Conservation (phyloP, 257 asterid genomes). For the Gentiana macrophylla region DNA sequence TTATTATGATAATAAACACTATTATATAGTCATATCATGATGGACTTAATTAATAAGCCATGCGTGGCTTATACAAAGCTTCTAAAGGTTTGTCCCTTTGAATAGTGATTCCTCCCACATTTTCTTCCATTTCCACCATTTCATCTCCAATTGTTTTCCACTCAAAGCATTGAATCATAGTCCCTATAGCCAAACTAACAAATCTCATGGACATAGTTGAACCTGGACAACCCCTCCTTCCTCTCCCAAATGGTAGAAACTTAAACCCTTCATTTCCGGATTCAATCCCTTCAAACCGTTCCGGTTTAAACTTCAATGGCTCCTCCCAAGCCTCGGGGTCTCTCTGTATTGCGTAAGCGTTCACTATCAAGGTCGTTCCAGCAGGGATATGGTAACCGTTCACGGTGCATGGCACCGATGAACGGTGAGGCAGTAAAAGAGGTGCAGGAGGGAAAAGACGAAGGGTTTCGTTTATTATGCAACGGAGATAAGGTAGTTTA, state of each 20-base stretch:
- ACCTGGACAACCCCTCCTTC: conserved; percentile 74
- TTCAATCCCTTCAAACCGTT: conserved; percentile 26
- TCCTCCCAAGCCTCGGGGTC: conserved; percentile 54
- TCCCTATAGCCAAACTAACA: conserved; percentile 33
- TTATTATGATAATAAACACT: too few relatives aligned
- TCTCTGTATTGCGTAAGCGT: conserved; percentile 65
- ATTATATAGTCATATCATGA: too few relatives aligned
- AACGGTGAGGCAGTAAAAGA: conserved; percentile 39
- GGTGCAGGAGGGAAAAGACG: conserved; percentile 46
- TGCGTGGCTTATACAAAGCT: conserved; percentile 32
- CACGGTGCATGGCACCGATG: conserved; percentile 37
- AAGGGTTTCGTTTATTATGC: conserved; percentile 34
- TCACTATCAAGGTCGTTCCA: conserved; percentile 41
- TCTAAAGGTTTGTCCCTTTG: conserved; percentile 32
- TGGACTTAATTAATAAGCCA: too few relatives aligned
- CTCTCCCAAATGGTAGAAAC: conserved; percentile 59
- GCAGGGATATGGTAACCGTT: conserved; percentile 45
- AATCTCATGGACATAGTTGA: conserved; percentile 38
- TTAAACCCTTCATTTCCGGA: conserved; percentile 13
- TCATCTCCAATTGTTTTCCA: conserved; percentile 34
- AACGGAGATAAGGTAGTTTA: conserved; percentile 41
- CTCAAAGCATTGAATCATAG: conserved; percentile 50
- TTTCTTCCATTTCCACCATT: conserved; percentile 39
- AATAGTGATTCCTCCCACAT: conserved; percentile 27
- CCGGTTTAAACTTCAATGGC: conserved; percentile 38